A percentile compares a stretch with the other conserved stretches of the same genome.
Conservation (phyloP, 768 basidiomycete genomes). For the Leccinum obscurum region DNA sequence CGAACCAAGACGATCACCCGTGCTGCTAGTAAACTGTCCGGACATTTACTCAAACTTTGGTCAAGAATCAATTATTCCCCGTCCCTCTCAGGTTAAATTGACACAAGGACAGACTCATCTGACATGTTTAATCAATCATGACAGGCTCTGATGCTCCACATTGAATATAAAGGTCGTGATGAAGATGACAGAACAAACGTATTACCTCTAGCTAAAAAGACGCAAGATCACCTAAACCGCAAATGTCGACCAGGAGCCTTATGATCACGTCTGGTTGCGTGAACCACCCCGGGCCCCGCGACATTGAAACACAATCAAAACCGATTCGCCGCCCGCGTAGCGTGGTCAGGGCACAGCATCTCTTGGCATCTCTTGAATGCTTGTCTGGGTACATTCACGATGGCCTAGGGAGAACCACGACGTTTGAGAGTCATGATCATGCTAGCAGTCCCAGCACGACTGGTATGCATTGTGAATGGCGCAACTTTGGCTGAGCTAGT, state of each 20-base stretch:
- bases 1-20: background rate
- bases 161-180: background rate
- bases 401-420: constrained; percentile 42
- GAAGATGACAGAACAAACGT: background rate
- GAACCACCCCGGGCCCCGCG: constrained; percentile 63
- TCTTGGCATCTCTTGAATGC: constrained; percentile 51
- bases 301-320: constrained; percentile 60
- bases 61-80: background rate
- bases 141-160: background rate
- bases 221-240: background rate
- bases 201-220: background rate
- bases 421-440: constrained; percentile 59
- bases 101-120: background rate
- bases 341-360: constrained; percentile 67
- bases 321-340: constrained; percentile 46
- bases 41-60: background rate
- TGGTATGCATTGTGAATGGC: constrained; percentile 48
- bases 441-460: constrained; percentile 52
- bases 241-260: background rate
- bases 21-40: background rate
- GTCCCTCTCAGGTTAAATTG: background rate
- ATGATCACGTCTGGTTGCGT: constrained; percentile 31
- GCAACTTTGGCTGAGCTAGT: constrained; percentile 46
- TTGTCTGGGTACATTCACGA: constrained; percentile 23
- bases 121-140: background rate